Evolutionary conservation across 768 basidiomycete species (phyloP), one percentile per base, ranked within the genome.

Genomic region (Sporobolomyces pararoseus): DNA sequence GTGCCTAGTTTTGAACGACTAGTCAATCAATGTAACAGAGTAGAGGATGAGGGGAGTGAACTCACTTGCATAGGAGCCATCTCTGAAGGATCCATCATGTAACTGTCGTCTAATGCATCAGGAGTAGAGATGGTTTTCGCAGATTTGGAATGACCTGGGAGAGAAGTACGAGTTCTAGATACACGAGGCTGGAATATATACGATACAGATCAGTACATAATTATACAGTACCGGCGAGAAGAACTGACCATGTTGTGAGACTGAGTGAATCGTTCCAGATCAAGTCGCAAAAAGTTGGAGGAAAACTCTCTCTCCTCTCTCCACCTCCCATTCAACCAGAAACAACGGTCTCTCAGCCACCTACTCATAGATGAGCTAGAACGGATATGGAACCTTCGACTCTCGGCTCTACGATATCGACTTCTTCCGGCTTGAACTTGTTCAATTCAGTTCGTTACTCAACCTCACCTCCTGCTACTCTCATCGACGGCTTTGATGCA

Each of bases 401-500:
- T 23, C 46, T 70, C 21, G 52, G 46, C 16, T 60, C 59, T 23
- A 6, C 35, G 0, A 25, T 31, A 29, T 23, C 58, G 21, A 32
- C 69, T 12, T 59, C 66, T n/a, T 61, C 42, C 27, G 49, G 67
- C 39, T 62, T 74, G 46, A 16, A 42, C 23, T 42, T 57, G 7
- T 42, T 58, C 55, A 58, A 58, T 35, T 44, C 46, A 12, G 42
- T 70, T 29, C 71, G 68, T 3, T 57, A 34, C 31, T 51, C 49
- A 44, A 57, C 70, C 2, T 46, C 37, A 21, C 71, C 65, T 6
- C 74, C 74, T 12, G 25, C 66, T 14, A 75, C 75, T 17, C 75
- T 71, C 69, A 62, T 78, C 29, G 32, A 57, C 47, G 60, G 65
- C 1, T 72, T 79, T 6, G 77, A 78, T 54, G 53, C 35, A 14